Conservation (phyloP, 352 stramenopile genomes). For the Phytophthora sp. region DNA sequence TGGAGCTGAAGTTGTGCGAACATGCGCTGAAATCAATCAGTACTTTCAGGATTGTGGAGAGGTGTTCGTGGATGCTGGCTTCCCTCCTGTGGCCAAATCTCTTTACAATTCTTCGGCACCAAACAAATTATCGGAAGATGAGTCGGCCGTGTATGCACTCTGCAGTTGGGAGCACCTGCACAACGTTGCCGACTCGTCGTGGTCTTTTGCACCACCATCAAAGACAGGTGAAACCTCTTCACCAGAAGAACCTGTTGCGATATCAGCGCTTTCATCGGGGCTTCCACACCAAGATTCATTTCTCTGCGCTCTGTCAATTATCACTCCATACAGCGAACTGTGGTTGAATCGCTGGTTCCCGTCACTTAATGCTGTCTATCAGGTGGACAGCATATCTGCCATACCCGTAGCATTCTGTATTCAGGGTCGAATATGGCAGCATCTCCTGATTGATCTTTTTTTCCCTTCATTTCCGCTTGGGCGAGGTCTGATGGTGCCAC, state of each 20-base stretch:
- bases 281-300: conserved; percentile 43
- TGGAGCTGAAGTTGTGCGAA: neutral
- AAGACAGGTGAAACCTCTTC: too few species aligned
- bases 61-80: conserved; percentile 49
- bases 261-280: conserved; percentile 21
- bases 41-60: conserved; percentile 32
- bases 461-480: conserved; percentile 45
- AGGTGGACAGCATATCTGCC: conserved; percentile 5
- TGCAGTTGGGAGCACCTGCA: conserved; percentile 39
- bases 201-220: conserved; percentile 23
- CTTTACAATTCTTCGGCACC: conserved; percentile 4
- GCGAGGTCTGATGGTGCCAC: conserved; percentile 33
- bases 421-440: conserved; percentile 33
- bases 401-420: conserved; percentile 36
- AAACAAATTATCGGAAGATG: conserved; percentile 15
- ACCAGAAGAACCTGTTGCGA: neutral
- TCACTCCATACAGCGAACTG: conserved; percentile 17
- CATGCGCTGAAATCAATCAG: conserved; percentile 46
- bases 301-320: conserved; percentile 34
- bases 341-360: conserved; percentile 36
- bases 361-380: conserved; percentile 1
- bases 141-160: conserved; percentile 23
- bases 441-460: conserved; percentile 55
- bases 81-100: conserved; percentile 21
- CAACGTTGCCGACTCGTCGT: conserved; percentile 29